phyloP scores from a whole-genome alignment of 2,329 filamentous ascomycete species.

The Metarhizium album region DNA sequence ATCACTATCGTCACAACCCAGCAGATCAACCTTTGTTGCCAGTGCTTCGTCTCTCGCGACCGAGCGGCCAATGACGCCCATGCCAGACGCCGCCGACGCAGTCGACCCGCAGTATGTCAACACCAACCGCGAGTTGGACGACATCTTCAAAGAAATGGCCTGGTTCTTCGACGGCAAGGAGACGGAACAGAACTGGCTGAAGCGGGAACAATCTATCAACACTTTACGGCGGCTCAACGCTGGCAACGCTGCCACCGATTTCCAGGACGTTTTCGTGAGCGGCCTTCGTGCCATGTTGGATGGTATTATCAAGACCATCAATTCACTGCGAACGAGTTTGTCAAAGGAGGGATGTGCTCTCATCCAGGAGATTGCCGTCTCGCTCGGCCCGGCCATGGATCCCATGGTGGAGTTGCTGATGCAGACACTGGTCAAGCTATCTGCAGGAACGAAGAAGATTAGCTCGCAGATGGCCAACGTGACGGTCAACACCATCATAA shows the following conservation, averaged over 20 bases:
- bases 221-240: constrained; percentile 69
- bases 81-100: constrained; percentile 51
- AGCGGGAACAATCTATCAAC: constrained; percentile 68
- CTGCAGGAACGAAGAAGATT: constrained; percentile 86
- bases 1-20: constrained; percentile 12
- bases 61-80: constrained; percentile 49
- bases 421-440: constrained; percentile 82
- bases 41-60: constrained; percentile 38
- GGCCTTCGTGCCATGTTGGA: constrained; percentile 68
- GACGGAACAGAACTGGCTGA: constrained; percentile 82
- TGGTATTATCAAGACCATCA: constrained; percentile 77
- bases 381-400: constrained; percentile 69
- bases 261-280: constrained; percentile 56
- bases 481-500: constrained; percentile 72
- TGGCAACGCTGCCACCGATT: constrained; percentile 75
- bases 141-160: constrained; percentile 73
- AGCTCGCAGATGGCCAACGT: constrained; percentile 71
- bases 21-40: constrained; percentile 34
- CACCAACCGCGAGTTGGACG: constrained; percentile 78
- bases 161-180: constrained; percentile 78
- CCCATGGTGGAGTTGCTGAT: constrained; percentile 83
- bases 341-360: constrained; percentile 77
- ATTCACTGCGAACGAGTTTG: constrained; percentile 78
- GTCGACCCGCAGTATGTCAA: constrained; percentile 78
- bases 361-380: constrained; percentile 73